Conservation (phyloP, 2,329 filamentous ascomycete genomes). For the Pyrenophora seminiperda region DNA sequence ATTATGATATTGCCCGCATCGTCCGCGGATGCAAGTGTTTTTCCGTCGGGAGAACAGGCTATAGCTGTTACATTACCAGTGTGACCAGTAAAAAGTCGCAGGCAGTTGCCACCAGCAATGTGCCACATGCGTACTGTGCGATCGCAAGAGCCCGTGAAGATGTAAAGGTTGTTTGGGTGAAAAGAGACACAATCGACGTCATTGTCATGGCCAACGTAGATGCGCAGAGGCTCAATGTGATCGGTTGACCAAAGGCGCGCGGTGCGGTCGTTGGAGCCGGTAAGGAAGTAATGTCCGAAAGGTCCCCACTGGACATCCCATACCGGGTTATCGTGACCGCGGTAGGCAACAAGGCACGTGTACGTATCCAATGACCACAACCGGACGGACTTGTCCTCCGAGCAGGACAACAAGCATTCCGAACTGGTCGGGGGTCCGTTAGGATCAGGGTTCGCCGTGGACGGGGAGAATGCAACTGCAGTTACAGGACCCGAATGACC, state of each 20-base stretch:
- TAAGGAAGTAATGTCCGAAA: slow-evolving; percentile 93
- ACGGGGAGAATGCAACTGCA: slow-evolving; percentile 84
- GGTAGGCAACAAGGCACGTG: slow-evolving; percentile 92
- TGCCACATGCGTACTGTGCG: slow-evolving; percentile 98
- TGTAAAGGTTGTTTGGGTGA: slow-evolving; percentile 91
- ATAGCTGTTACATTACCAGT: slow-evolving; percentile 84
- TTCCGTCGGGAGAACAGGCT: slow-evolving; percentile 85
- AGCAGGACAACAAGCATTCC: slow-evolving; percentile 83
- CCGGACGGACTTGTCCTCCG: slow-evolving; percentile 84
- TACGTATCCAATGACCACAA: slow-evolving; percentile 93
- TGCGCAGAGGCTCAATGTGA: slow-evolving; percentile 83
- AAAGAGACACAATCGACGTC: slow-evolving; percentile 90
- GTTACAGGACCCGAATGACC: slow-evolving; percentile 92
- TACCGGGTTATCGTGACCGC: slow-evolving; percentile 86
- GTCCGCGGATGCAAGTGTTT: slow-evolving; percentile 88
- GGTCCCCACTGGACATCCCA: slow-evolving; percentile 90
- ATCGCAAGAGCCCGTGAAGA: slow-evolving; percentile 92
- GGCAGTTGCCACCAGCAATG: slow-evolving; percentile 81
- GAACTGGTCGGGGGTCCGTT: slow-evolving; percentile 62
- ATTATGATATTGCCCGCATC: slow-evolving; percentile 87
- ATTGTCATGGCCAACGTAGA: slow-evolving; percentile 91
- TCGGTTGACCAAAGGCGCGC: slow-evolving; percentile 92
- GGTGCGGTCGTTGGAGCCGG: slow-evolving; percentile 85
- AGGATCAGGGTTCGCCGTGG: slow-evolving; percentile 57
- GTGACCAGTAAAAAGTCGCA: slow-evolving; percentile 91